Evolutionary conservation across 2,329 filamentous ascomycete species (phyloP).

Genomic region (Sordariomycetes sp.): DNA sequence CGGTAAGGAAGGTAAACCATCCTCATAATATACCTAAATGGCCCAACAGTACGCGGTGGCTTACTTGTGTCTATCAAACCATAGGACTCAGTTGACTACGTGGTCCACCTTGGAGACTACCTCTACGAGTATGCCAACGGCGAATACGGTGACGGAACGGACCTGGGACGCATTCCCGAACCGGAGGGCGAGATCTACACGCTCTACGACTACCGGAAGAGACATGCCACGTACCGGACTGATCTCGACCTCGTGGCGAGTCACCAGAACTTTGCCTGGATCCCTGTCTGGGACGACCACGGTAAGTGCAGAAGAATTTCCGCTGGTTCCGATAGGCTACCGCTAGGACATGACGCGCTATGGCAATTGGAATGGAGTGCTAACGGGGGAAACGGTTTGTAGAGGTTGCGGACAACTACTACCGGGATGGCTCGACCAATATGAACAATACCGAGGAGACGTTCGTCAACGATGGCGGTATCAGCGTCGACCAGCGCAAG

Average conservation of each 20-base stretch:
- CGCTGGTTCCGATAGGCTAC: not conserved
- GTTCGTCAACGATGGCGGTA: slow-evolving; percentile 41
- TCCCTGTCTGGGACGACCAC: slow-evolving; percentile 22
- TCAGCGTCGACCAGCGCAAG: slow-evolving; percentile 61
- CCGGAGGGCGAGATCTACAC: slow-evolving; percentile 16
- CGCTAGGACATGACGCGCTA: no score
- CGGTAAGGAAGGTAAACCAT: slow-evolving; percentile 34
- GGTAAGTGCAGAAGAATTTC: not conserved
- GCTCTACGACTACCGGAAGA: slow-evolving; percentile 27
- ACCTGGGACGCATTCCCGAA: slow-evolving; percentile 15
- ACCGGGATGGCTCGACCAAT: slow-evolving; percentile 41
- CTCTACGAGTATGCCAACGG: slow-evolving; percentile 44
- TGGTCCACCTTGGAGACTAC: slow-evolving; percentile 45
- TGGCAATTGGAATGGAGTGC: not conserved
- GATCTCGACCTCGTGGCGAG: slow-evolving; percentile 26
- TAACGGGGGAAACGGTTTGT: not conserved
- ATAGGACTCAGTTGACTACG: slow-evolving; percentile 40
- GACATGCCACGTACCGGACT: slow-evolving; percentile 23
- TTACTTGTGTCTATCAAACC: not conserved
- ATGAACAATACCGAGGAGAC: slow-evolving; percentile 55
- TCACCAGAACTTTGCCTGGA: slow-evolving; percentile 28
- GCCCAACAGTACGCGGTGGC: not conserved
- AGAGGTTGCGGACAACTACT: not conserved
- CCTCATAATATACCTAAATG: no score
- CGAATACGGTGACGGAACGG: slow-evolving; percentile 3